phyloP scores from a whole-genome alignment of 1,139 yeast genomes.

The Torulaspora globosa region DNA sequence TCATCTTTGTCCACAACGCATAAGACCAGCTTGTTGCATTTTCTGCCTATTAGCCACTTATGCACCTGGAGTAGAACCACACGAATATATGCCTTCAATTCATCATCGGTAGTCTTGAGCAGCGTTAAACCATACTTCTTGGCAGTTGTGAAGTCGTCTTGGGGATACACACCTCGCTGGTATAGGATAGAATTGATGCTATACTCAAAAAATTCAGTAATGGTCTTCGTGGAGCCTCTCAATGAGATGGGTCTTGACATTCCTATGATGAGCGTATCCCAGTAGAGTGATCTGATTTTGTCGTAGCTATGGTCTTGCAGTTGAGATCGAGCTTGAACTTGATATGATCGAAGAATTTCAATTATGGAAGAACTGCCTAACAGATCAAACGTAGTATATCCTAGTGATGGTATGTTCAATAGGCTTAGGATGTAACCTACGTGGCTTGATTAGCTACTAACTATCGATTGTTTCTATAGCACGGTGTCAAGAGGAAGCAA shows the following conservation, averaged over 20 bases:
- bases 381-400: neutral
- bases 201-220: constrained; percentile 80
- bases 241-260: constrained; percentile 45
- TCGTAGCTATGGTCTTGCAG: neutral
- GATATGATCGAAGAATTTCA: neutral
- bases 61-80: constrained; percentile 72
- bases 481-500: constrained; percentile 62
- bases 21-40: constrained; percentile 64
- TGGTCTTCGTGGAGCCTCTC: constrained; percentile 72
- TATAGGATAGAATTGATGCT: constrained; percentile 76
- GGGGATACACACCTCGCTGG: constrained; percentile 87
- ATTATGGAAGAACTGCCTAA: neutral
- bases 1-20: constrained; percentile 66
- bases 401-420: constrained; percentile 1
- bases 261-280: neutral
- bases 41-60: constrained; percentile 73
- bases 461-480: constrained; percentile 39
- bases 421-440: neutral
- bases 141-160: constrained; percentile 78
- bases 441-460: neutral
- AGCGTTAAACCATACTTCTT: constrained; percentile 77
- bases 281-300: neutral
- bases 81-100: constrained; percentile 64
- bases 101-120: constrained; percentile 71
- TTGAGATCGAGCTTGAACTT: neutral